Evolutionary conservation across 225 moss, liverwort and hornwort genomes (phyloP), one percentile per base, ranked within the genome.

Genomic region (Physcomitrellopsis africana): DNA sequence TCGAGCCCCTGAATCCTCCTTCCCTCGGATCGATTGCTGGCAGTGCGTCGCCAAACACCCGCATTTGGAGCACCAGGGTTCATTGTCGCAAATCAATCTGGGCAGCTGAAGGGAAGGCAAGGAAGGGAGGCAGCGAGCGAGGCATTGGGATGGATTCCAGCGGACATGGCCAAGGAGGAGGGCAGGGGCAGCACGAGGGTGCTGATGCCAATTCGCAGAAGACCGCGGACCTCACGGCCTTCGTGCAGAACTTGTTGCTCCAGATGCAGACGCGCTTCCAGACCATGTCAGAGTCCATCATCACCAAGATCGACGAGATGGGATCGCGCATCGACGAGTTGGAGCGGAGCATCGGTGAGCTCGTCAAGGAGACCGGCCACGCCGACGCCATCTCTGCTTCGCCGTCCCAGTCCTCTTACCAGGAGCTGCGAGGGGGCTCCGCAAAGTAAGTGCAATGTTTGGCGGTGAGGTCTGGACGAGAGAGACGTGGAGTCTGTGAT

Each of bases 231-330:
- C 84, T 93, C 23, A 93, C 93, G 56, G 91, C 89, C 9, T 93
- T 93, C 45, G 93, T 93, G 70, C 91, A 93, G 66, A 93, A 91
- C 71, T 81, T 93, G 70, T 82, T 93, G 11, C 83, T 87, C 73
- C 93, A 89, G 73, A 93, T 93, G 89, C 93, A 91, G 86, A 84
- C 87, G 14, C 87, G 93, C 62, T 93, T 91, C 60, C 93, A 91
- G 82, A 93, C 93, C 47, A 93, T 93, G 93, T 91, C 93, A 17
- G 93, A 93, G 67, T 89, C 87, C 11, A 93, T 93, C 78, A 91
- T 93, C 70, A 82, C 83, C 32, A 93, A 93, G 46, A 93, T 93
- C 17, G 93, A 93, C 67, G 89, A 93, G 69, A 93, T 91, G 91
- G 93, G 91, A 0, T 87, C 79, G 41, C 87, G 93, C 59, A 91